Evolutionary conservation across 176 grass and related monocot species (phyloP).

Genomic region (Eremochloa ophiuroides): DNA sequence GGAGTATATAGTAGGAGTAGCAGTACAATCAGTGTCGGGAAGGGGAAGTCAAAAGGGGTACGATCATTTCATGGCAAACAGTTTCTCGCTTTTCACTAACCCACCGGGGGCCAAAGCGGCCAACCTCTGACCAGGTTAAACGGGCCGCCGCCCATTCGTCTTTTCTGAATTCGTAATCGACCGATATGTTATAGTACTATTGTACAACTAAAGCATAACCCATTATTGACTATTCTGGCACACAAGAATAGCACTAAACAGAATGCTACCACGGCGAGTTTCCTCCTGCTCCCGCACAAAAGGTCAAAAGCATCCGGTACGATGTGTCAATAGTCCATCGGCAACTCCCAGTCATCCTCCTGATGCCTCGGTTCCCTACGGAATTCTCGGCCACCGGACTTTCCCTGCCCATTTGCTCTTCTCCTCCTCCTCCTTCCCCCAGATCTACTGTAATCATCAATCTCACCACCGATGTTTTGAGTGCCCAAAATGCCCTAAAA

Average conservation of each 20-base stretch:
- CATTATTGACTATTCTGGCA: background rate
- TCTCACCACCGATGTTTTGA: slow-evolving; percentile 53
- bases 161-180: background rate
- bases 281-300: background rate
- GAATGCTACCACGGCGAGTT: background rate
- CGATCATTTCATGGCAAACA: slow-evolving; percentile 13
- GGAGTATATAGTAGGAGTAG: no score
- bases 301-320: background rate
- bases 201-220: background rate
- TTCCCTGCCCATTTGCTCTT: slow-evolving; percentile 21
- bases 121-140: slow-evolving; percentile 10
- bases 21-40: background rate
- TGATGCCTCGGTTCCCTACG: slow-evolving; percentile 30
- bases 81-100: slow-evolving; percentile 42
- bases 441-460: slow-evolving; percentile 34
- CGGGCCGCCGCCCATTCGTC: background rate
- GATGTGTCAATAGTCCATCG: slow-evolving; percentile 60
- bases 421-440: slow-evolving; percentile 30
- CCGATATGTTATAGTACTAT: slow-evolving; percentile 34
- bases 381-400: slow-evolving; percentile 29
- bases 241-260: background rate
- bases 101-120: slow-evolving; percentile 17
- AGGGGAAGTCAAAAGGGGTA: slow-evolving; percentile 15
- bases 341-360: slow-evolving; percentile 74
- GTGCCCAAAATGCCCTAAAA: slow-evolving; percentile 74